Evolutionary conservation across 345 rosid species (phyloP).

Genomic region (Rubroshorea leprosula): DNA sequence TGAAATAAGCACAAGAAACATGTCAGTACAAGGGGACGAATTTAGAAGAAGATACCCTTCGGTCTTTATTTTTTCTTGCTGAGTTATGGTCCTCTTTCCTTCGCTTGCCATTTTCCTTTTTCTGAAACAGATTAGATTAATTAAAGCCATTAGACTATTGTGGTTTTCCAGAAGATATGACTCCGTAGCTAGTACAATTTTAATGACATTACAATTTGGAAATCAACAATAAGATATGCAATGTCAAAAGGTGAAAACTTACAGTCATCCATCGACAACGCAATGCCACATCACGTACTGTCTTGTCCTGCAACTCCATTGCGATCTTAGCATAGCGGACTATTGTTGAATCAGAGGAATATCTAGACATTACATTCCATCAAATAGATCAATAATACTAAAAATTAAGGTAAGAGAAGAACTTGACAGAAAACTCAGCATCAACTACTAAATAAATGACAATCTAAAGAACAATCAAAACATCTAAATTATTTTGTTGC

Average conservation of each 20-base stretch:
- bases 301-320: conserved; percentile 64
- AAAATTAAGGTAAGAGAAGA: neutral
- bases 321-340: conserved; percentile 86
- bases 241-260: conserved; percentile 14
- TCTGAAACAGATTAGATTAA: conserved; percentile 37
- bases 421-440: neutral
- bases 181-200: no score
- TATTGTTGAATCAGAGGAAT: conserved; percentile 45
- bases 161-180: neutral
- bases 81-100: conserved; percentile 74
- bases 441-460: neutral
- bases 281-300: conserved; percentile 76
- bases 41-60: conserved; percentile 45
- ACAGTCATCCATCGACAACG: conserved; percentile 86
- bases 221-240: neutral
- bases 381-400: neutral
- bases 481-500: no score
- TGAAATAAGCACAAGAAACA: neutral
- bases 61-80: conserved; percentile 70
- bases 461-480: no score
- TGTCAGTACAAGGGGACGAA: neutral
- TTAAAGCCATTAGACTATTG: neutral
- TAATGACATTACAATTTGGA: neutral
- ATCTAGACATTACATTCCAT: conserved; percentile 30
- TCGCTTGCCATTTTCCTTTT: conserved; percentile 74